Evolutionary conservation across 441 rosid species (phyloP).

Genomic region (Erysimum pusillum): DNA sequence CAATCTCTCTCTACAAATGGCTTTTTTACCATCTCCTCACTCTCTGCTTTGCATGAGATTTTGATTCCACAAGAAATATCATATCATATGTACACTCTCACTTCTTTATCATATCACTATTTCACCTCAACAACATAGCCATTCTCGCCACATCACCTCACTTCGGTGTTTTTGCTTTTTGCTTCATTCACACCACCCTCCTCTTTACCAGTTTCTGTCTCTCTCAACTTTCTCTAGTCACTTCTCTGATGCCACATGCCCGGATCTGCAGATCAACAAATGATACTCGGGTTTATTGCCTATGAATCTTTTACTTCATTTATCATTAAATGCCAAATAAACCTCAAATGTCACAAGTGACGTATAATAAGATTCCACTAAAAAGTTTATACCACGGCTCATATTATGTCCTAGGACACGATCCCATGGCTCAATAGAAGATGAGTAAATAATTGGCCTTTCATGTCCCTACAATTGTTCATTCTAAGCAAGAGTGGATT

Average conservation of each 20-base stretch:
- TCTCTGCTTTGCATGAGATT: slow-evolving; percentile 36
- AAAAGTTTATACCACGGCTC: background rate
- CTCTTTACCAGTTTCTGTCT: slow-evolving; percentile 21
- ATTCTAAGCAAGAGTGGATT: slow-evolving; percentile 10
- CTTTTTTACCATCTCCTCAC: slow-evolving; percentile 19
- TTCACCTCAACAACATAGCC: slow-evolving; percentile 28
- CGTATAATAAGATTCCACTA: slow-evolving; percentile 9
- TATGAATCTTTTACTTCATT: background rate
- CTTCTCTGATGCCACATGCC: slow-evolving; percentile 47
- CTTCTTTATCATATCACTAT: slow-evolving; percentile 27
- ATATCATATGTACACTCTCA: slow-evolving; percentile 36
- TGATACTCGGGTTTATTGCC: background rate
- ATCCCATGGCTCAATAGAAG: slow-evolving; percentile 6
- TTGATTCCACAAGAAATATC: slow-evolving; percentile 29
- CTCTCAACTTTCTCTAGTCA: slow-evolving; percentile 39
- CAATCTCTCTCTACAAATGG: slow-evolving; percentile 38
- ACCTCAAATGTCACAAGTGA: slow-evolving; percentile 9
- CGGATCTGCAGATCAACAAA: slow-evolving; percentile 39
- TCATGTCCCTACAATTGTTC: slow-evolving; percentile 1
- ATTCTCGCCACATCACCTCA: slow-evolving; percentile 33
- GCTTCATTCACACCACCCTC: slow-evolving; percentile 31
- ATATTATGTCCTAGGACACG: slow-evolving; percentile 15
- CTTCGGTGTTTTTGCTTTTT: slow-evolving; percentile 32
- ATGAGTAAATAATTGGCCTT: slow-evolving; percentile 3
- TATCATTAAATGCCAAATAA: slow-evolving; percentile 22